Evolutionary conservation across 331 rosid genomes (phyloP).

Genomic region (Cydonia oblonga): DNA sequence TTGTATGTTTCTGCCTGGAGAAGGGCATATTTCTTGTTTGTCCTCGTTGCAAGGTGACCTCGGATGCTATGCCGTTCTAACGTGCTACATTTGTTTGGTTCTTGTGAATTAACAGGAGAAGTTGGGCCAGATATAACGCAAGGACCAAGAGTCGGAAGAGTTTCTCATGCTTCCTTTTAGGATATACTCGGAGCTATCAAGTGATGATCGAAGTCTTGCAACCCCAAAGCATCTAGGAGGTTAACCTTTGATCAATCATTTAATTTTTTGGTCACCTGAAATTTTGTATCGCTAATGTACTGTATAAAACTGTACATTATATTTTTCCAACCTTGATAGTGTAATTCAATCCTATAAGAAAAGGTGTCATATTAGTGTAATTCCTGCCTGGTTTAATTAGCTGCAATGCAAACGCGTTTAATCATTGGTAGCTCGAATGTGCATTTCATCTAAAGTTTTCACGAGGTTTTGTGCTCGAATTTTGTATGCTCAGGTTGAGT

Average conservation of each 20-base stretch:
- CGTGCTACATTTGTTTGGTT: conserved; percentile 1
- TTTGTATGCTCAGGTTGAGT: too few relatives aligned
- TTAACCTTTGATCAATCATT: background rate
- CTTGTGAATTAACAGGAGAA: conserved; percentile 56
- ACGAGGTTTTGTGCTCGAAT: too few relatives aligned
- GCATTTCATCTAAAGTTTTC: too few relatives aligned
- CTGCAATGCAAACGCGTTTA: too few relatives aligned
- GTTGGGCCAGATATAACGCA: conserved; percentile 58
- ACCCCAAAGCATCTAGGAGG: background rate
- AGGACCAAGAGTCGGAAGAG: conserved; percentile 3
- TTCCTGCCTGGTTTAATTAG: background rate
- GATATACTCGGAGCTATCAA: conserved; percentile 11
- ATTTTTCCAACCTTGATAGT: background rate
- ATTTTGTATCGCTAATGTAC: conserved; percentile 19
- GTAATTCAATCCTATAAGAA: background rate
- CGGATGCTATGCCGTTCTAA: background rate
- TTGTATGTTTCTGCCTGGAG: background rate
- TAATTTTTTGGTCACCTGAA: background rate
- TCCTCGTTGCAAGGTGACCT: too few relatives aligned
- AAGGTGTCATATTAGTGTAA: background rate
- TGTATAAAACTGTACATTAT: background rate
- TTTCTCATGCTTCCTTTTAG: background rate
- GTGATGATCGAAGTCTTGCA: background rate
- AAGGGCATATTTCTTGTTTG: background rate
- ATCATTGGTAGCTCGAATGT: too few relatives aligned